Evolutionary conservation across 2,329 filamentous ascomycete species (phyloP).

Genomic region (Huntiella decipiens): DNA sequence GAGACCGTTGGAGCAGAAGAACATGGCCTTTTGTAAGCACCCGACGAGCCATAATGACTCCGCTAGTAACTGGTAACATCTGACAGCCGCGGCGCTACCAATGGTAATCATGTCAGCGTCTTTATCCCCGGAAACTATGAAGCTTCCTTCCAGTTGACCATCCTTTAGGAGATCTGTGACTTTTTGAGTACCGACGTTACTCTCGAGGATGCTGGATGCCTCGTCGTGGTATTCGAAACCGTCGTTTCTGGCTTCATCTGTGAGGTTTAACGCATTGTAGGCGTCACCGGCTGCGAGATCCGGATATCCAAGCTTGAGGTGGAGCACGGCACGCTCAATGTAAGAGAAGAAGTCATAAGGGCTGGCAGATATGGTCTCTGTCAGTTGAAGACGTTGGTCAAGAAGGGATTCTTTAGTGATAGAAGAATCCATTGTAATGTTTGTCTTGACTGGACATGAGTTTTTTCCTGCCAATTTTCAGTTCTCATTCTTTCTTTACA

Average conservation of each 20-base stretch:
- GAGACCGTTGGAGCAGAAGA: conserved; percentile 45
- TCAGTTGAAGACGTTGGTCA: conserved; percentile 35
- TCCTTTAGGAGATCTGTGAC: conserved; percentile 28
- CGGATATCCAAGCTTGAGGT: conserved; percentile 63
- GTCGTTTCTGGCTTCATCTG: conserved; percentile 63
- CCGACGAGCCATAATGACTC: conserved; percentile 43
- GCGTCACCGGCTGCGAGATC: conserved; percentile 81
- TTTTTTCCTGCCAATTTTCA: too few species aligned
- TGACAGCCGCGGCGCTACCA: conserved; percentile 25
- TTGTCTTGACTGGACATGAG: too few species aligned
- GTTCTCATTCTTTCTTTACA: too few species aligned
- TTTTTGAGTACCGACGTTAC: conserved; percentile 17
- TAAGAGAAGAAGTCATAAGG: conserved; percentile 47
- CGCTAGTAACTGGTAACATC: conserved; percentile 39
- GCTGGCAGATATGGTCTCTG: conserved; percentile 29
- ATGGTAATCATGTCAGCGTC: conserved; percentile 22
- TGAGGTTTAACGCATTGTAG: conserved; percentile 72
- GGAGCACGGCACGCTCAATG: conserved; percentile 48
- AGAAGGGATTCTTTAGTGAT: conserved; percentile 21
- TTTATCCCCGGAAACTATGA: neutral
- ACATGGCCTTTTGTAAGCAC: conserved; percentile 47
- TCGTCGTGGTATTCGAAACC: conserved; percentile 66
- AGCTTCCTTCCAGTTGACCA: conserved; percentile 22
- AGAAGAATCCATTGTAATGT: neutral
- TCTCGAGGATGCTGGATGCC: conserved; percentile 33